phyloP scores from a whole-genome alignment of 2,329 filamentous ascomycete genomes.

The Talaromyces sp. region DNA sequence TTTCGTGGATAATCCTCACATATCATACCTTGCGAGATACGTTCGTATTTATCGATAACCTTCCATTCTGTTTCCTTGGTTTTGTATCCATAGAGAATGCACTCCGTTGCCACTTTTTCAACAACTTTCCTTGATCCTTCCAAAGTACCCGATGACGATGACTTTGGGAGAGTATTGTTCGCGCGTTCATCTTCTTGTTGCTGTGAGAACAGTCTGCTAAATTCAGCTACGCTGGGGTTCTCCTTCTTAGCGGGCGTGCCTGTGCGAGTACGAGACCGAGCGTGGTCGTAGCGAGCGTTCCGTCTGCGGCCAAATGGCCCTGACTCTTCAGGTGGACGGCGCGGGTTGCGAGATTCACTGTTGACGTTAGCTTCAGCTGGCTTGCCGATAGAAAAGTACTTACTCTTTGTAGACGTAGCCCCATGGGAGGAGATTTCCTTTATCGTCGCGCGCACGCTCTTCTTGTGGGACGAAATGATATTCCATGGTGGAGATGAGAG shows the following conservation, averaged over 20 bases:
- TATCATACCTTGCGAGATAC: constrained; percentile 72
- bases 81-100: constrained; percentile 80
- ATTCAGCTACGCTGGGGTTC: constrained; percentile 51
- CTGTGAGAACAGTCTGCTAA: constrained; percentile 44
- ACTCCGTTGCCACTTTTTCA: constrained; percentile 65
- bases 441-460: constrained; percentile 59
- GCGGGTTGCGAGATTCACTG: constrained; percentile 49
- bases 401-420: constrained; percentile 61
- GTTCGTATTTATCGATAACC: constrained; percentile 83
- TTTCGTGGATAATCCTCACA: constrained; percentile 91
- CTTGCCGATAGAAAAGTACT: constrained; percentile 25
- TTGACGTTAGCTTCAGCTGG: constrained; percentile 29
- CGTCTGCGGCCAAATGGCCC: constrained; percentile 59
- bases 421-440: constrained; percentile 61
- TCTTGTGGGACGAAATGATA: constrained; percentile 63
- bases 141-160: constrained; percentile 41
- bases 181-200: constrained; percentile 45
- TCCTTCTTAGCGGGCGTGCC: constrained; percentile 58
- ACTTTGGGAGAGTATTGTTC: constrained; percentile 34
- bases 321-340: constrained; percentile 56
- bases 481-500: constrained; percentile 48
- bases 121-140: constrained; percentile 37
- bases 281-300: constrained; percentile 43
- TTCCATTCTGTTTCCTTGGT: constrained; percentile 70
- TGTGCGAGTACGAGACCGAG: constrained; percentile 54